Base-by-base conservation (phyloP, 2,329 filamentous ascomycete genomes). In the Huntiella omanensis region DNA sequence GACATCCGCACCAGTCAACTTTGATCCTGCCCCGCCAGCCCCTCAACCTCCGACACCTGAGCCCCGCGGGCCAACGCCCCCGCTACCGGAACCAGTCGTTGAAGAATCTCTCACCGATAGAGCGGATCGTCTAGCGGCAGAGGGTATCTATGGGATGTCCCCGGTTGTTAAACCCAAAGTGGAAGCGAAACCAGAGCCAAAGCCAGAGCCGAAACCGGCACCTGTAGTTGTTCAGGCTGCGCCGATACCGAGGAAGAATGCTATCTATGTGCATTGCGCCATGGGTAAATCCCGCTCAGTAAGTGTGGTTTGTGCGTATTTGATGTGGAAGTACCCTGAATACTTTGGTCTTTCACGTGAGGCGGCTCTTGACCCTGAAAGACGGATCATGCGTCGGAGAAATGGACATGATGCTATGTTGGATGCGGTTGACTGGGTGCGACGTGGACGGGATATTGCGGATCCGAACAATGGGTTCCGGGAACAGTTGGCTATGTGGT, bases 251-350 rank as follows among this genome's bases (percentile, higher is more conserved):
- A 35, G 43, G 11, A 46, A 46, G 11, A 49, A 49, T 16, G 69
- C 62, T 11, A 70, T 77, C 22, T 70, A 69, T 47, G 71, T 77
- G 7, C 68, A 72, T 63, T 94, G 91, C 69, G 88, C 86, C 16
- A 94, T 94, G 77, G 91, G 91, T 45, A 93, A 92, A 64, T 95
- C 87, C 33, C 83, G 91, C 49, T 96, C 88, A 41, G 83, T 88
- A 53, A 80, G 85, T 32, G 75, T 83, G 53, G 72, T 84, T 46
- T 72, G 92, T 49, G 88, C 91, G 51, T 96, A 87, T 61, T 68
- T 96, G 43, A 80, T 96, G 52, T 77, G 73, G 61, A 73, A 71
- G 54, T 69, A 75, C 53, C 71, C 74, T 4, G 59, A 67, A 33
- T 68, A 67, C 46, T 74, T 74, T 54, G 60, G 64, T 7, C 56